A percentile compares a stretch with the other conserved stretches of the same genome.
Evolutionary conservation across 2,329 filamentous ascomycete genomes (phyloP).

Genomic region (Hypoxylon sp.): DNA sequence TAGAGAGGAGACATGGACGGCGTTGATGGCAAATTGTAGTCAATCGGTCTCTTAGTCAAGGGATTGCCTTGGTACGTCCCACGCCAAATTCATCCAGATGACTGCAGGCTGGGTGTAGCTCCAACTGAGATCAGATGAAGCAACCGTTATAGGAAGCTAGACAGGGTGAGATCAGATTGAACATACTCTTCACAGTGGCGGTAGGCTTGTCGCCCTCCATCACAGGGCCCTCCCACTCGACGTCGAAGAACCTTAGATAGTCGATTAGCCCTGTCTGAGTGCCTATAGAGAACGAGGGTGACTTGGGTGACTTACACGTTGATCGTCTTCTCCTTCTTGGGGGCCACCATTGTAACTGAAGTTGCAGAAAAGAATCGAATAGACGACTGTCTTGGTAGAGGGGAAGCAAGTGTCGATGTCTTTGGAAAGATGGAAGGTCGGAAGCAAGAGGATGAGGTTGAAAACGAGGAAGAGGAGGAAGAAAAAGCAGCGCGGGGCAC

Average conservation of each 20-base stretch:
- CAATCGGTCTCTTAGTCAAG: slow-evolving; percentile 19
- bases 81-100: not conserved
- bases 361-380: slow-evolving; percentile 69
- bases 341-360: slow-evolving; percentile 76
- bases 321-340: slow-evolving; percentile 54
- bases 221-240: slow-evolving; percentile 80
- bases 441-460: slow-evolving; percentile 53
- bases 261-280: slow-evolving; percentile 16
- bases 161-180: slow-evolving; percentile 19
- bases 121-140: not conserved
- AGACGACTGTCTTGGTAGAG: slow-evolving; percentile 42
- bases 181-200: slow-evolving; percentile 71
- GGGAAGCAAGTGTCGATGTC: slow-evolving; percentile 56
- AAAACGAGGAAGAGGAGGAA: slow-evolving; percentile 52
- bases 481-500: slow-evolving; percentile 48
- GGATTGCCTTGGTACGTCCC: not conserved
- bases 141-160: slow-evolving; percentile 16
- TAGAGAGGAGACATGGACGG: not conserved
- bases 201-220: slow-evolving; percentile 73
- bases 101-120: not conserved
- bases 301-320: slow-evolving; percentile 72
- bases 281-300: not conserved
- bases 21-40: not conserved
- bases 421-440: slow-evolving; percentile 54
- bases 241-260: slow-evolving; percentile 69